Evolutionary conservation across 2,329 filamentous ascomycete species (phyloP).

Genomic region (Leptodontidium sp.): DNA sequence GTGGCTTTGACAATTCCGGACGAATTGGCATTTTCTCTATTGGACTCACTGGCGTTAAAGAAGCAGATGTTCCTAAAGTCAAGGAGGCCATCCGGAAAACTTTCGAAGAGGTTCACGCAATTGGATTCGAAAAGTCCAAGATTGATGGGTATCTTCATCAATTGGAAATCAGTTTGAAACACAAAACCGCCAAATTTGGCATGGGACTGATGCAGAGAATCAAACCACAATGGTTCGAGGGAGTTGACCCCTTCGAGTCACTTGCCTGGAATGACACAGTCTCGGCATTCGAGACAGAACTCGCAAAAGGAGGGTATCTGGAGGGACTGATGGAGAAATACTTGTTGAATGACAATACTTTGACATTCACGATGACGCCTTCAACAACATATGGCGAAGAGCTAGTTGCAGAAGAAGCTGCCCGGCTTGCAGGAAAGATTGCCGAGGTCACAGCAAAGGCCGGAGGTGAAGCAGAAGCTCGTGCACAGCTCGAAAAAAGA

Average conservation of each 20-base stretch:
- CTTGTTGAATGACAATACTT: slow-evolving; percentile 82
- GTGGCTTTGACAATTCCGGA: slow-evolving; percentile 84
- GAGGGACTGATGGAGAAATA: slow-evolving; percentile 90
- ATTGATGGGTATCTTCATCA: slow-evolving; percentile 95
- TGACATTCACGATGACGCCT: slow-evolving; percentile 95
- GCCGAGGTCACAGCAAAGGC: slow-evolving; percentile 71
- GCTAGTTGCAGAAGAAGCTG: slow-evolving; percentile 78
- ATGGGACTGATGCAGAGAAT: slow-evolving; percentile 89
- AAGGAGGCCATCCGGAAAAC: slow-evolving; percentile 78
- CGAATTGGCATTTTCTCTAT: slow-evolving; percentile 86
- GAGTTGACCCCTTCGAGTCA: slow-evolving; percentile 89
- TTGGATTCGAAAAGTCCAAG: slow-evolving; percentile 88
- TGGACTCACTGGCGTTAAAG: slow-evolving; percentile 87
- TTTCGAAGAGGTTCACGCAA: slow-evolving; percentile 71
- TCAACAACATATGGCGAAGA: slow-evolving; percentile 78
- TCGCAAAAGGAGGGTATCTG: slow-evolving; percentile 80
- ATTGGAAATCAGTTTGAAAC: slow-evolving; percentile 89
- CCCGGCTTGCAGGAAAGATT: slow-evolving; percentile 79
- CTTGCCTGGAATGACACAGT: slow-evolving; percentile 93
- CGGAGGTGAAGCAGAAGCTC: slow-evolving; percentile 75
- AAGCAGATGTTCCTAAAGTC: slow-evolving; percentile 79
- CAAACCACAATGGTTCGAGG: slow-evolving; percentile 94
- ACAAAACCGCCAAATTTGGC: slow-evolving; percentile 96
- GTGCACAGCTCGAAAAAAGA: slow-evolving; percentile 74
- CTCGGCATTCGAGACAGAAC: slow-evolving; percentile 78